Base-by-base conservation (phyloP, 768 basidiomycete species). In the Suillus luteus region DNA sequence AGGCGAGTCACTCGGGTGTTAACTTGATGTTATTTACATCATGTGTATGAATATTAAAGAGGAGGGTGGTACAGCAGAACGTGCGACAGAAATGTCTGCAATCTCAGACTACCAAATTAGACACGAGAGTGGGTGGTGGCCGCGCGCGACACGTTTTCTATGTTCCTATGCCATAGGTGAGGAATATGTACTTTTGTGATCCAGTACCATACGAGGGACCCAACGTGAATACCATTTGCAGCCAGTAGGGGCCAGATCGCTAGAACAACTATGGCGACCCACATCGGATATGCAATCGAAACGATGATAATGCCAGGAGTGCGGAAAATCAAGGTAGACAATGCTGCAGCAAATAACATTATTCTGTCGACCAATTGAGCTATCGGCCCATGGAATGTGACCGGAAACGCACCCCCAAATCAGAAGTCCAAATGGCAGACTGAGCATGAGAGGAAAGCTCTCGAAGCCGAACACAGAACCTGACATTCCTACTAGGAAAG, bases 371-470 rank as follows among this genome's bases (percentile, higher is more conserved):
- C 40, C 4, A 40, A 40, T 31, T 57, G 55, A 40, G 37, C 5
- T 2, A 4, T 9, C 15, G 9, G 14, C 5, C 11, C 54, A 17
- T 40, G 22, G 4, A 37, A 38, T 24, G 15, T 24, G 10, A 10
- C 22, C 15, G 37, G 12, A 14, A 57, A 19, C 76, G 55, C 46
- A 77, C 76, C 68, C 68, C 69, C 72, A 76, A 65, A 75, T 69
- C 49, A 75, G 66, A 17, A 75, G 65, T 17, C 69, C 75, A 48
- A 73, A 73, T 4, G 76, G 76, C 17, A 77, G 65, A 58, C 72
- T 76, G 63, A 73, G 77, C 54, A 74, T 62, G 24, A 77, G 71
- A 0, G 75, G 70, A 17, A 78, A 64, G 5, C 68, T 63, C 55
- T 77, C 74, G 5, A 73, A 55, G 6, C 73, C 72, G 27, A 65